Evolutionary conservation across 768 basidiomycete species (phyloP).

Genomic region (Paxillus rubicundulus): DNA sequence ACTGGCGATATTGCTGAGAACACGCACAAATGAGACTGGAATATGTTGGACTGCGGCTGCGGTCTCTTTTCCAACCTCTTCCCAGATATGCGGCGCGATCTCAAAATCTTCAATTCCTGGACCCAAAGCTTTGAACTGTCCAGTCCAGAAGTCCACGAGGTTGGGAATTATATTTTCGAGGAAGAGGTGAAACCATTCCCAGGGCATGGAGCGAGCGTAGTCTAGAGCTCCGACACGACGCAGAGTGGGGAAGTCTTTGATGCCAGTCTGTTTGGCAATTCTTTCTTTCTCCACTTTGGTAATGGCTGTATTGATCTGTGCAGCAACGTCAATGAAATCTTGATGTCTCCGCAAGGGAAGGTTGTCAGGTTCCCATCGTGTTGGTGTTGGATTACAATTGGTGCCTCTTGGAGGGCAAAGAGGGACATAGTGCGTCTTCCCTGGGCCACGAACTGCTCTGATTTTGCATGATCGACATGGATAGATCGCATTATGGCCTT

Average conservation of each 20-base stretch:
- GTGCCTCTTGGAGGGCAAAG: background rate
- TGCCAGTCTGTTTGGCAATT: slow-evolving; percentile 31
- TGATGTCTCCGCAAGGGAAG: slow-evolving; percentile 38
- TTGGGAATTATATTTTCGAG: slow-evolving; percentile 45
- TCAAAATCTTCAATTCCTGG: slow-evolving; percentile 10
- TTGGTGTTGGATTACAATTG: background rate
- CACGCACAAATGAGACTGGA: background rate
- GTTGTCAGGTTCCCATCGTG: slow-evolving; percentile 8
- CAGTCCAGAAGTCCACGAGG: no score
- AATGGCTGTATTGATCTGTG: slow-evolving; percentile 23
- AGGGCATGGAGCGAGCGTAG: slow-evolving; percentile 22
- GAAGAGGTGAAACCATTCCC: slow-evolving; percentile 51
- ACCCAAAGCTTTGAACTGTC: slow-evolving; percentile 35
- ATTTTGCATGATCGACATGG: slow-evolving; percentile 34
- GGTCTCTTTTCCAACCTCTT: no score
- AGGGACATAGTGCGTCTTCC: background rate
- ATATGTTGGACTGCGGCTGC: background rate
- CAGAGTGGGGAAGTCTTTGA: slow-evolving; percentile 35
- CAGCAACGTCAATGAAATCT: slow-evolving; percentile 26
- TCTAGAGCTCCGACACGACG: slow-evolving; percentile 28
- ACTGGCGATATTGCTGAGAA: no score
- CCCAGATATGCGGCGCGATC: background rate
- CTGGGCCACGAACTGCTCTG: slow-evolving; percentile 21
- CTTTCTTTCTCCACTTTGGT: slow-evolving; percentile 17
- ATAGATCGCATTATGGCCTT: slow-evolving; percentile 34